These are phyloP conservation scores for Pinus tabuliformis DNA, from an alignment of 75 land plant species.

Conservation along the genomic window DNA sequence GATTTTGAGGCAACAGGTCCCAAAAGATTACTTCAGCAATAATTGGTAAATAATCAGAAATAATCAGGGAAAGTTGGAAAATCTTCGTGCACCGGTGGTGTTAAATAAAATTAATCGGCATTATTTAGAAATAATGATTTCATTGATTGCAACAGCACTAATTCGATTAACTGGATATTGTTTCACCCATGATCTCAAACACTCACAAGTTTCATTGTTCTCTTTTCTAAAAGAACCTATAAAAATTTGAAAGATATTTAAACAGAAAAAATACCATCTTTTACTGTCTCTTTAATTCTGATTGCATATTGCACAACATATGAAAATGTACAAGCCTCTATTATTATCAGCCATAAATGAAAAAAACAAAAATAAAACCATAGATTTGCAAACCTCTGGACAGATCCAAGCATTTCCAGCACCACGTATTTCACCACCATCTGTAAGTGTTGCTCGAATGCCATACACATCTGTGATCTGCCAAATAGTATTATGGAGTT, in stretches of 20 bases:
- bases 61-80: too few species aligned
- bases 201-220: neutral
- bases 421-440: conserved; percentile 99
- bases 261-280: neutral
- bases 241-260: neutral
- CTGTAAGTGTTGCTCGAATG: conserved; percentile 83
- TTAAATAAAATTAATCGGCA: too few species aligned
- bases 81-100: too few species aligned
- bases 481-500: neutral
- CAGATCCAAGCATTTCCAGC: conserved; percentile 99
- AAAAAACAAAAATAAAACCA: neutral
- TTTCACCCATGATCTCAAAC: too few species aligned
- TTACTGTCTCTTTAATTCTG: neutral
- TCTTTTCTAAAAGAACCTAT: neutral
- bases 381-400: conserved; percentile 65
- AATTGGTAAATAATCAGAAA: too few species aligned
- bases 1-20: too few species aligned
- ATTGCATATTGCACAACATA: neutral
- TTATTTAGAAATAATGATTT: too few species aligned
- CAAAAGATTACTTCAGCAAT: too few species aligned
- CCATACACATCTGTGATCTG: conserved; percentile 97
- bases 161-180: too few species aligned
- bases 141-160: too few species aligned
- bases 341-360: neutral
- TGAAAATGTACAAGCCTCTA: neutral